These are phyloP conservation scores for Pelargonium citronellum DNA, from an alignment of 441 rosid genomes.

Conservation along the genomic window DNA sequence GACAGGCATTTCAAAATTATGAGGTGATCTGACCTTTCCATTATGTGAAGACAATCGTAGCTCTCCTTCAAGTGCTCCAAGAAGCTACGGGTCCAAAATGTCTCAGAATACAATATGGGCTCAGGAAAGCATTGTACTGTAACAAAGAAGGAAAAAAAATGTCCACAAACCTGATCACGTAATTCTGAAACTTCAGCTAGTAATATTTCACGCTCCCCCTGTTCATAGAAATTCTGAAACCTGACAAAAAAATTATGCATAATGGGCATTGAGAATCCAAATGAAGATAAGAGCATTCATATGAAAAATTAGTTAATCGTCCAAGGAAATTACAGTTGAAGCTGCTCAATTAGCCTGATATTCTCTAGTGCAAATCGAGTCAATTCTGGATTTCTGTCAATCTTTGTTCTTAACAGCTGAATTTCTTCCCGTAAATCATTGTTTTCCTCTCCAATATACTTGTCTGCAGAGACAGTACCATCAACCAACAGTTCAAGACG, in stretches of 20 bases:
- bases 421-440: conserved; percentile 64
- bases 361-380: conserved; percentile 96
- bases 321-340: conserved; percentile 45
- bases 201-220: conserved; percentile 89
- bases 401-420: conserved; percentile 82
- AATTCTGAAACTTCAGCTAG: conserved; percentile 62
- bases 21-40: conserved; percentile 37
- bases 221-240: conserved; percentile 92
- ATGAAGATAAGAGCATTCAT: conserved; percentile 18
- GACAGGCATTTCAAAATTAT: conserved; percentile 20
- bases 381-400: conserved; percentile 90
- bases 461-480: conserved; percentile 57
- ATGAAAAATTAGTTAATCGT: not conserved
- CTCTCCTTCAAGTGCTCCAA: conserved; percentile 47
- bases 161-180: conserved; percentile 57
- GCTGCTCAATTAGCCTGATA: conserved; percentile 87
- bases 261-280: conserved; percentile 18
- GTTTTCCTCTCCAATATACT: conserved; percentile 70
- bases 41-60: conserved; percentile 24
- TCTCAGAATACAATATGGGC: conserved; percentile 20
- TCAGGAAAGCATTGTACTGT: conserved; percentile 7
- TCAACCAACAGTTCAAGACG: conserved; percentile 75
- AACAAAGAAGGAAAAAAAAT: not conserved
- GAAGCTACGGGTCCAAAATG: conserved; percentile 41
- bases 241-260: conserved; percentile 32